Percentiles rank a stretch among this genome's conserved stretches.
Conservation (phyloP, 768 basidiomycete species). For the Boletus reticulatus region DNA sequence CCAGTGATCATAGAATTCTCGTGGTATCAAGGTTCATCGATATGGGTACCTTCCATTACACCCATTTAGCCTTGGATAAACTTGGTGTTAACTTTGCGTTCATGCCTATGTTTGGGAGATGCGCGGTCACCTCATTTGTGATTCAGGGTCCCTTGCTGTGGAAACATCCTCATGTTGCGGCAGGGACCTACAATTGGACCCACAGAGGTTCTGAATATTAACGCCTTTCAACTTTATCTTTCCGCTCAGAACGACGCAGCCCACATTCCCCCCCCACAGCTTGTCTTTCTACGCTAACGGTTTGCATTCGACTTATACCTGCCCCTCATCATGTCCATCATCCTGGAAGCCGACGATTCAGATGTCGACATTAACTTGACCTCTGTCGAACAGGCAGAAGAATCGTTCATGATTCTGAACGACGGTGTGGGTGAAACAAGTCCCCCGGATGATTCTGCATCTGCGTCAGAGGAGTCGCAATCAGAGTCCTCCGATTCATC, state of each 20-base stretch:
- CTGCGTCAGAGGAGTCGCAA: constrained; percentile 5
- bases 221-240: neutral
- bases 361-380: constrained; percentile 6
- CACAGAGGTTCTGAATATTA: constrained; percentile 12
- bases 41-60: neutral
- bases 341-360: constrained; percentile 11
- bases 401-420: constrained; percentile 9
- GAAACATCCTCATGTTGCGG: constrained; percentile 1
- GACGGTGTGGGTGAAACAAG: constrained; percentile 1
- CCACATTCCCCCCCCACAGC: neutral
- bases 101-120: constrained; percentile 20
- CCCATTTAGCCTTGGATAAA: neutral
- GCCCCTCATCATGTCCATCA: constrained; percentile 10
- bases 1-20: neutral
- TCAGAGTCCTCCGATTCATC: constrained; percentile 21
- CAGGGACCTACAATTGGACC: constrained; percentile 15
- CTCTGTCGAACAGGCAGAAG: constrained; percentile 3
- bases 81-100: constrained; percentile 20
- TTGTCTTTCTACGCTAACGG: neutral
- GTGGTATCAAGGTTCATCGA: constrained; percentile 22
- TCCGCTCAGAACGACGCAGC: neutral
- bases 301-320: neutral
- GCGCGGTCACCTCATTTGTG: neutral
- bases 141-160: neutral
- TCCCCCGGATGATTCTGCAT: neutral